Evolutionary conservation across 208 protist species (phyloP).

Genomic region (Trypanosoma avium): DNA sequence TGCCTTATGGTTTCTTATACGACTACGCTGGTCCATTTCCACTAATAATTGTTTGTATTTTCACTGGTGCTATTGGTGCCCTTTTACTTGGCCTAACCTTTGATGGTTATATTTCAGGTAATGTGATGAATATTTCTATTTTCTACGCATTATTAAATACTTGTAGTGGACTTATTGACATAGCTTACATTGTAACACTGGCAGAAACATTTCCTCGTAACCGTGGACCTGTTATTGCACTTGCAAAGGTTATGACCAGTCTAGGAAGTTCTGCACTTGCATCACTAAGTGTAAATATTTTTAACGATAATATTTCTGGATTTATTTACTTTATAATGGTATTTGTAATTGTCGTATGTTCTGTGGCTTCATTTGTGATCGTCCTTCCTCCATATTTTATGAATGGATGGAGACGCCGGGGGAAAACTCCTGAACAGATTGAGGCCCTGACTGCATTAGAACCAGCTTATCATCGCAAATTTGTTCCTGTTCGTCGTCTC

Average conservation of each 20-base stretch:
- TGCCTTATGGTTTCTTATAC: constrained; percentile 67
- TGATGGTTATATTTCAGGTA: constrained; percentile 42
- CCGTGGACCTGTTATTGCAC: constrained; percentile 55
- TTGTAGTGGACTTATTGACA: constrained; percentile 50
- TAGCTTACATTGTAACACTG: constrained; percentile 49
- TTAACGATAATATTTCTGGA: constrained; percentile 37
- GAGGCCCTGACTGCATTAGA: constrained; percentile 26
- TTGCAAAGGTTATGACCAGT: constrained; percentile 79
- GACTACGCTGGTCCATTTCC: constrained; percentile 51
- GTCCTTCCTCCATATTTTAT: constrained; percentile 64
- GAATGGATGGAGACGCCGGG: constrained; percentile 62
- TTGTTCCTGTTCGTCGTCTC: constrained; percentile 48
- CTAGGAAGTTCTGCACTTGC: constrained; percentile 62
- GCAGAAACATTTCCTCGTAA: constrained; percentile 68
- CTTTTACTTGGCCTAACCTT: constrained; percentile 41
- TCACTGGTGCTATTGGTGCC: constrained; percentile 37
- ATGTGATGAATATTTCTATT: constrained; percentile 44
- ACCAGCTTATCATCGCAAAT: constrained; percentile 51
- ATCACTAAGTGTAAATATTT: constrained; percentile 46
- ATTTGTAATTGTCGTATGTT: constrained; percentile 39
- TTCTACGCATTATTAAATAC: constrained; percentile 66
- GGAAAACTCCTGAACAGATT: constrained; percentile 44
- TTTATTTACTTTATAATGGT: constrained; percentile 64
- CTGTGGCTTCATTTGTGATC: constrained; percentile 41
- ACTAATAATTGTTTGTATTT: constrained; percentile 35